These are phyloP conservation scores for Lagerstroemia speciosa DNA, from an alignment of 345 rosid species.

Conservation along the genomic window DNA sequence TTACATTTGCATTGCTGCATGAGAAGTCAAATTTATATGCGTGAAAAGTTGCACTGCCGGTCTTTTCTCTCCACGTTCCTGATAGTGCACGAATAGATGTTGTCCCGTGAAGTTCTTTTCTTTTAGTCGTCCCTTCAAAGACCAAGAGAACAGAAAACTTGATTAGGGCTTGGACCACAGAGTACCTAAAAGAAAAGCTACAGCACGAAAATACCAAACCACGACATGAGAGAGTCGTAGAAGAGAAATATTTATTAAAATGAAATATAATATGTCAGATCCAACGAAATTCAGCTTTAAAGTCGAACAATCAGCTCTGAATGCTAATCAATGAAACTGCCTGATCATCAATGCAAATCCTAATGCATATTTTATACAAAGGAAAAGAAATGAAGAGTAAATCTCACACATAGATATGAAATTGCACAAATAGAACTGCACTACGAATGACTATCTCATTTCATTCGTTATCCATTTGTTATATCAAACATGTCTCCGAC, in stretches of 20 bases:
- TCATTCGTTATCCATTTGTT: too few relatives aligned
- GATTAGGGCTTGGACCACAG: not conserved
- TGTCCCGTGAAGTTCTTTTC: constrained; percentile 87
- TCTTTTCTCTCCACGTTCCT: constrained; percentile 65
- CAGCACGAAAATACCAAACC: not conserved
- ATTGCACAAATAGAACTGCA: not conserved
- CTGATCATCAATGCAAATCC: not conserved
- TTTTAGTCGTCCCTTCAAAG: constrained; percentile 67
- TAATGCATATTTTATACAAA: not conserved
- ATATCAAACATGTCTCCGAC: too few relatives aligned
- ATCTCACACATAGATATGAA: not conserved
- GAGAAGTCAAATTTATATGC: constrained; percentile 62
- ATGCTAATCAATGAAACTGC: not conserved
- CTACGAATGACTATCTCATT: too few relatives aligned
- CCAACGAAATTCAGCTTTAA: too few relatives aligned
- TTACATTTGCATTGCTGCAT: constrained; percentile 33
- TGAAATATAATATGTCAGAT: too few relatives aligned
- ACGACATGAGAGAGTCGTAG: not conserved
- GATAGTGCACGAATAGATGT: constrained; percentile 40
- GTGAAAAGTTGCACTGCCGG: constrained; percentile 42
- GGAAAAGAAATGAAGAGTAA: not conserved
- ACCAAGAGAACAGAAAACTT: constrained; percentile 10
- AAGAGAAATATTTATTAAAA: too few relatives aligned
- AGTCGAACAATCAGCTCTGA: not conserved
- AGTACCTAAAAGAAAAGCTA: not conserved